Percentiles rank a stretch among this genome's conserved stretches.
Evolutionary conservation across 2,329 filamentous ascomycete genomes (phyloP).

Genomic region (Stagonosporopsis vannaccii): DNA sequence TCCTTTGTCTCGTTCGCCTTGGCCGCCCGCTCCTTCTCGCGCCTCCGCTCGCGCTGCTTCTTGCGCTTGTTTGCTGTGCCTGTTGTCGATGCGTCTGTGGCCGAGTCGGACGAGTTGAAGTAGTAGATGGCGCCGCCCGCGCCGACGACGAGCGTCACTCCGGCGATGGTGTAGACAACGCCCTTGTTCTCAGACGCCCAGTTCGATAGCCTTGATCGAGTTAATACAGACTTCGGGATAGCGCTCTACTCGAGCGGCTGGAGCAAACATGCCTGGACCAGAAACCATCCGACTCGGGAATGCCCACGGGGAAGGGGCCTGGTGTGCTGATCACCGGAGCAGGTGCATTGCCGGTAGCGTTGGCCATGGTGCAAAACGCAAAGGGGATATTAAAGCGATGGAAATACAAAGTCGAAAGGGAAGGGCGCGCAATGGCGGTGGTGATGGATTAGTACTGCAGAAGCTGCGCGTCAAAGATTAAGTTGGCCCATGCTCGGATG

Average conservation of each 20-base stretch:
- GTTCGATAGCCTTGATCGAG: slow-evolving; percentile 65
- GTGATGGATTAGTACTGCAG: slow-evolving; percentile 14
- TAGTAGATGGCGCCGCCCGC: slow-evolving; percentile 95
- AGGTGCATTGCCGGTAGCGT: slow-evolving; percentile 33
- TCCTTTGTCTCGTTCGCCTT: slow-evolving; percentile 58
- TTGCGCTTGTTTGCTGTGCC: slow-evolving; percentile 66
- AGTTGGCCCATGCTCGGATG: slow-evolving; percentile 22
- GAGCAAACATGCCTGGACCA: slow-evolving; percentile 47
- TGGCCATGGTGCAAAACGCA: slow-evolving; percentile 37
- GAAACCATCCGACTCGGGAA: slow-evolving; percentile 62
- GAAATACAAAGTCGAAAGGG: slow-evolving; percentile 3
- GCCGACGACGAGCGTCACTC: slow-evolving; percentile 89
- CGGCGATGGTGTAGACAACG: slow-evolving; percentile 93
- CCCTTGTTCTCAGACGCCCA: slow-evolving; percentile 98
- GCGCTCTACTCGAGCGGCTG: no score
- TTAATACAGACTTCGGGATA: background rate
- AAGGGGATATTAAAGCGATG: slow-evolving; percentile 14
- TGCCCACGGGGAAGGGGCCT: slow-evolving; percentile 46
- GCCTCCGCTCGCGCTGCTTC: slow-evolving; percentile 88
- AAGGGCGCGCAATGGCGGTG: slow-evolving; percentile 28
- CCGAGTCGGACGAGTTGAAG: slow-evolving; percentile 63
- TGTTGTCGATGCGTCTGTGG: slow-evolving; percentile 49
- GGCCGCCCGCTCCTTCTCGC: slow-evolving; percentile 75
- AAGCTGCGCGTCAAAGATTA: slow-evolving; percentile 20
- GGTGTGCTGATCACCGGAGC: slow-evolving; percentile 40